Conservation (phyloP, 1,284 basidiomycete species). For the Psilocybe mexicana region DNA sequence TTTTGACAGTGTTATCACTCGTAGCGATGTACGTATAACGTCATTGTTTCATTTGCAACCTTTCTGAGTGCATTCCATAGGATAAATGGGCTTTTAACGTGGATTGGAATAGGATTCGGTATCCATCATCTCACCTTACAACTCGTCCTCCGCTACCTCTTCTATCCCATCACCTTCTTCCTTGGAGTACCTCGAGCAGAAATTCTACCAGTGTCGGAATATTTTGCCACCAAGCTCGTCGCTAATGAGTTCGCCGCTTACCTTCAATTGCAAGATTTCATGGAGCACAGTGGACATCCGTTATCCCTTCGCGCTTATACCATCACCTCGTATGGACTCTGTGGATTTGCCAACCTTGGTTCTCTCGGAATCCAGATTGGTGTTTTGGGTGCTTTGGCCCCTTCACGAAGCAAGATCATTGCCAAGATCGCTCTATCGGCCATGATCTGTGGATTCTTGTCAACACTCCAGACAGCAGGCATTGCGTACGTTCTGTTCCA, state of each 20-base stretch:
- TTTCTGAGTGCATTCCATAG: conserved; percentile 20
- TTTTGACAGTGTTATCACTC: conserved; percentile 79
- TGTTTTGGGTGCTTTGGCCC: conserved; percentile 82
- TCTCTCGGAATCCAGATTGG: conserved; percentile 91
- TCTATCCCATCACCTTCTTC: conserved; percentile 88
- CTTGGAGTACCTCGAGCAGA: conserved; percentile 74
- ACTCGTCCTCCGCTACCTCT: conserved; percentile 82
- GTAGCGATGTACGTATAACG: conserved; percentile 55
- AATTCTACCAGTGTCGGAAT: conserved; percentile 73
- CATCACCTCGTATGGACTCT: conserved; percentile 82
- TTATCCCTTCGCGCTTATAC: conserved; percentile 74
- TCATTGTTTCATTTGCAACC: neutral
- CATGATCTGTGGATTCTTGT: conserved; percentile 80
- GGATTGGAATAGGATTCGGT: conserved; percentile 86
- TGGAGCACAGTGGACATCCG: conserved; percentile 44
- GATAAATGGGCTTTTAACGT: conserved; percentile 86
- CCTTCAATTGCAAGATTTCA: conserved; percentile 56
- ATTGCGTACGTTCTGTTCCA: conserved; percentile 54
- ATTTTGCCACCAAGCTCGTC: conserved; percentile 86
- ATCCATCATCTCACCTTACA: conserved; percentile 83
- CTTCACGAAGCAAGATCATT: conserved; percentile 72
- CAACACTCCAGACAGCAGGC: conserved; percentile 71
- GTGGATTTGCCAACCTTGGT: conserved; percentile 88
- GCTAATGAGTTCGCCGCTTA: conserved; percentile 90
- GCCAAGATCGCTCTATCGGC: conserved; percentile 73